Evolutionary conservation across 768 basidiomycete species (phyloP).

Genomic region (Lactarius indigo): DNA sequence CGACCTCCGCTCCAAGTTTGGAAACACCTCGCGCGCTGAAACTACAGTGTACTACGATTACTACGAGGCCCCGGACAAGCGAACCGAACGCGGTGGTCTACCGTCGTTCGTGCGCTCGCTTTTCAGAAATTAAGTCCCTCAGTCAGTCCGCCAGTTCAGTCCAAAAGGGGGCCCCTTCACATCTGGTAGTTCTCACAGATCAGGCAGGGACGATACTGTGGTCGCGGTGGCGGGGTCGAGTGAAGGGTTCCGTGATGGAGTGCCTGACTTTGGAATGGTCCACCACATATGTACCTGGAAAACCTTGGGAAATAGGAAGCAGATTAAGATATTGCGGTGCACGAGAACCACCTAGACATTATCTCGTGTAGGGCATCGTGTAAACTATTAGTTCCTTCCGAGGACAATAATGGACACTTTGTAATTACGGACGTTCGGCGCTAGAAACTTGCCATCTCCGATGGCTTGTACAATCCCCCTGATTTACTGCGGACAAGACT

Average conservation of each 20-base stretch:
- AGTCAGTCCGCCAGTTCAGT: not conserved
- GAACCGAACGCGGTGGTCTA: not conserved
- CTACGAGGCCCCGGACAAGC: not conserved
- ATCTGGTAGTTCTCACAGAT: not conserved
- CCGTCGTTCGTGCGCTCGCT: not conserved
- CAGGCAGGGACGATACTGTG: not conserved
- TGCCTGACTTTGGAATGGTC: not conserved
- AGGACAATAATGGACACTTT: not conserved
- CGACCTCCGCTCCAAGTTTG: conserved; percentile 1
- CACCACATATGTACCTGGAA: not conserved
- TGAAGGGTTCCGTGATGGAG: not conserved
- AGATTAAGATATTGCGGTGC: not conserved
- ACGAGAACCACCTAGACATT: not conserved
- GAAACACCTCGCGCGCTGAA: not conserved
- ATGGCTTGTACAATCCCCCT: not conserved
- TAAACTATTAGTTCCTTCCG: not conserved
- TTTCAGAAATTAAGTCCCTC: not conserved
- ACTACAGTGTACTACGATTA: not conserved
- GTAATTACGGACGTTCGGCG: not conserved
- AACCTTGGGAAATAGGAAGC: not conserved
- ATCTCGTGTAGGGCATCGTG: not conserved
- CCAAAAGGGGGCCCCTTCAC: not conserved
- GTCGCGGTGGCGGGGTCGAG: not conserved
- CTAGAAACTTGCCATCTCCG: too few relatives aligned
- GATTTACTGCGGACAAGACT: not conserved